phyloP scores from a whole-genome alignment of 2,329 filamentous ascomycete genomes.

The Akanthomyces uredinophilus region DNA sequence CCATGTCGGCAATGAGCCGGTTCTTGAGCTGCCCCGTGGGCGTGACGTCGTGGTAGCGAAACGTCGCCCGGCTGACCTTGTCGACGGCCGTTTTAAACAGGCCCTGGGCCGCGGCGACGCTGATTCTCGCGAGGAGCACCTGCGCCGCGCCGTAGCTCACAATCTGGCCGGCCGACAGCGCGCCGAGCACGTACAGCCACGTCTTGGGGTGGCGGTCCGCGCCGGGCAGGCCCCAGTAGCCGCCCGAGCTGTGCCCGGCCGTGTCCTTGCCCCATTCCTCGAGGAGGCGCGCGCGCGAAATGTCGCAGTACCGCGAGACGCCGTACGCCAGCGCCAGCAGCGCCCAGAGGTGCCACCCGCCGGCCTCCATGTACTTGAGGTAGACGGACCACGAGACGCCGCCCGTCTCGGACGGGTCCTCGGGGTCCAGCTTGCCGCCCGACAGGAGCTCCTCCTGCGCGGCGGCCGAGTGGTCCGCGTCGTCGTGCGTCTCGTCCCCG shows the following conservation, averaged over 20 bases:
- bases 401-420: slow-evolving; percentile 46
- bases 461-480: slow-evolving; percentile 15
- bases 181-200: slow-evolving; percentile 68
- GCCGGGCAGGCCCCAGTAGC: slow-evolving; percentile 44
- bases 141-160: slow-evolving; percentile 57
- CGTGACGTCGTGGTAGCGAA: slow-evolving; percentile 87
- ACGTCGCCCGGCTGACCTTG: slow-evolving; percentile 72
- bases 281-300: slow-evolving; percentile 72
- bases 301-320: slow-evolving; percentile 57
- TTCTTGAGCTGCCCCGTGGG: slow-evolving; percentile 90
- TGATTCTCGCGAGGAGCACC: slow-evolving; percentile 66
- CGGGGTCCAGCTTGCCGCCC: slow-evolving; percentile 25
- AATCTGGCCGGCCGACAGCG: slow-evolving; percentile 58
- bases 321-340: slow-evolving; percentile 58
- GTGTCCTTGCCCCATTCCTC: slow-evolving; percentile 76
- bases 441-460: slow-evolving; percentile 21
- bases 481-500: slow-evolving; percentile 28
- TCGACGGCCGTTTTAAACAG: slow-evolving; percentile 71
- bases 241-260: slow-evolving; percentile 10
- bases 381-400: slow-evolving; percentile 73
- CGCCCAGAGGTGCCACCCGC: slow-evolving; percentile 68
- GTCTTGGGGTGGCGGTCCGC: slow-evolving; percentile 63
- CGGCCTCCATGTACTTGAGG: slow-evolving; percentile 79
- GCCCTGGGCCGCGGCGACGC: slow-evolving; percentile 69
- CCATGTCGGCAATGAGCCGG: slow-evolving; percentile 83